Conservation (phyloP, 2,329 filamentous ascomycete species). For the Penicillium occitanis region DNA sequence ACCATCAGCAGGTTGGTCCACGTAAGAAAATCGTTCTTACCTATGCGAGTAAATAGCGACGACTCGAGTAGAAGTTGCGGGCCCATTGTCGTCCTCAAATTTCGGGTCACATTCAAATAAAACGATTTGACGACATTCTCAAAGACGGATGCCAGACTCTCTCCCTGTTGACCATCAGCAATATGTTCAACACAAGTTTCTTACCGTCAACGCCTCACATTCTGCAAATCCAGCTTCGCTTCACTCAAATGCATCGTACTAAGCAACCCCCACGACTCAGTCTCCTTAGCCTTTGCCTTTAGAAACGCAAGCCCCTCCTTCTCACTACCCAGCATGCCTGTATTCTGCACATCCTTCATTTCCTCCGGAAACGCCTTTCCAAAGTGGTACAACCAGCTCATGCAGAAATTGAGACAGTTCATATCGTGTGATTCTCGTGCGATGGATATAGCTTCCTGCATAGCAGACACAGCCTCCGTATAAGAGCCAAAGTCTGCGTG, state of each 20-base stretch:
- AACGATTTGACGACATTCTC: slow-evolving; percentile 81
- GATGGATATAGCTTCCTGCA: slow-evolving; percentile 93
- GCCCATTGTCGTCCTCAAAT: slow-evolving; percentile 70
- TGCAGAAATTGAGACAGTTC: slow-evolving; percentile 87
- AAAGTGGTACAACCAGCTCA: slow-evolving; percentile 96
- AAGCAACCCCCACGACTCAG: slow-evolving; percentile 80
- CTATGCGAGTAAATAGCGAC: slow-evolving; percentile 74
- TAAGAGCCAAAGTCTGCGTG: slow-evolving; percentile 95
- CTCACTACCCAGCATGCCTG: slow-evolving; percentile 72
- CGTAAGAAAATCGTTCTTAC: slow-evolving; percentile 35
- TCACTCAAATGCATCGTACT: slow-evolving; percentile 82
- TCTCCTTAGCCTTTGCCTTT: slow-evolving; percentile 80
- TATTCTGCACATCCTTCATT: slow-evolving; percentile 68
- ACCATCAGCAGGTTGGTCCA: slow-evolving; percentile 27
- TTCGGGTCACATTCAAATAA: slow-evolving; percentile 75
- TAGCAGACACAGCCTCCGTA: slow-evolving; percentile 84
- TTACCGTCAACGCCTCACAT: slow-evolving; percentile 59
- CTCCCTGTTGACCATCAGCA: slow-evolving; percentile 46
- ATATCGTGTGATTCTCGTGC: slow-evolving; percentile 91
- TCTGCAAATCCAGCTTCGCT: slow-evolving; percentile 73
- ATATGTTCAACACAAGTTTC: slow-evolving; percentile 40
- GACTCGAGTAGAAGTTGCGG: slow-evolving; percentile 71
- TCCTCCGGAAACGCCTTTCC: slow-evolving; percentile 78
- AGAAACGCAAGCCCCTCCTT: slow-evolving; percentile 81
- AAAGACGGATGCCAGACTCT: slow-evolving; percentile 60